These are phyloP conservation scores for Citrullus colocynthis DNA, from an alignment of 306 rosid genomes.

Conservation along the genomic window DNA sequence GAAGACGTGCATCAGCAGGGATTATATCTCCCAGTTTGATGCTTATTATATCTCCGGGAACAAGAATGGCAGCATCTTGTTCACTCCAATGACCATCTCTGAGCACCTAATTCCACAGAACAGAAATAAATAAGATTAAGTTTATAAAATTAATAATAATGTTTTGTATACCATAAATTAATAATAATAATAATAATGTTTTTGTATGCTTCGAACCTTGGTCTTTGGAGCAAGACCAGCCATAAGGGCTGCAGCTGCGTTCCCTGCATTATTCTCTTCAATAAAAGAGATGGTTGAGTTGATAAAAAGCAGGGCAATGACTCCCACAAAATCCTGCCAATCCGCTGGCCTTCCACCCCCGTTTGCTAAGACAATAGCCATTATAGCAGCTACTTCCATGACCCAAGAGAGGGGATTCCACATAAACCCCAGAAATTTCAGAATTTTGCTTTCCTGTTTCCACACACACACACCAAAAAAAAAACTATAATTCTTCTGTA, in stretches of 20 bases:
- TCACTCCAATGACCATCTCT: slow-evolving; percentile 92
- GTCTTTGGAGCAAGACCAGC: slow-evolving; percentile 99
- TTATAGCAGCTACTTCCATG: slow-evolving; percentile 98
- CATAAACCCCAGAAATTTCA: slow-evolving; percentile 96
- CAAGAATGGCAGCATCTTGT: slow-evolving; percentile 92
- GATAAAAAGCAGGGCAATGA: slow-evolving; percentile 52
- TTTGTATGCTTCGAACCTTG: slow-evolving; percentile 35
- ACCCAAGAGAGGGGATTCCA: slow-evolving; percentile 99
- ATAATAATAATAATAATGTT: background rate
- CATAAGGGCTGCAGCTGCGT: slow-evolving; percentile 99
- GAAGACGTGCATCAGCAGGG: slow-evolving; percentile 99
- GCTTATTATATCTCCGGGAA: slow-evolving; percentile 94
- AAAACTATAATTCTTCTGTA: too few relatives aligned
- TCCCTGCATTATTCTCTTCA: slow-evolving; percentile 96
- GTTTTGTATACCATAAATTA: too few relatives aligned
- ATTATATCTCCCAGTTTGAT: slow-evolving; percentile 89
- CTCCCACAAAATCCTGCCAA: slow-evolving; percentile 97
- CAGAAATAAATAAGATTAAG: too few relatives aligned
- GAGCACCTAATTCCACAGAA: slow-evolving; percentile 39
- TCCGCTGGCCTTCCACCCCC: slow-evolving; percentile 84
- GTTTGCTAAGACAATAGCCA: slow-evolving; percentile 93
- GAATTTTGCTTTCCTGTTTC: slow-evolving; percentile 71
- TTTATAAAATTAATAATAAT: too few relatives aligned
- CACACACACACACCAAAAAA: background rate
- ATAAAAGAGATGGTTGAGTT: slow-evolving; percentile 94